phyloP scores from a whole-genome alignment of 75 land plant genomes.

The Selaginella tamariscina region DNA sequence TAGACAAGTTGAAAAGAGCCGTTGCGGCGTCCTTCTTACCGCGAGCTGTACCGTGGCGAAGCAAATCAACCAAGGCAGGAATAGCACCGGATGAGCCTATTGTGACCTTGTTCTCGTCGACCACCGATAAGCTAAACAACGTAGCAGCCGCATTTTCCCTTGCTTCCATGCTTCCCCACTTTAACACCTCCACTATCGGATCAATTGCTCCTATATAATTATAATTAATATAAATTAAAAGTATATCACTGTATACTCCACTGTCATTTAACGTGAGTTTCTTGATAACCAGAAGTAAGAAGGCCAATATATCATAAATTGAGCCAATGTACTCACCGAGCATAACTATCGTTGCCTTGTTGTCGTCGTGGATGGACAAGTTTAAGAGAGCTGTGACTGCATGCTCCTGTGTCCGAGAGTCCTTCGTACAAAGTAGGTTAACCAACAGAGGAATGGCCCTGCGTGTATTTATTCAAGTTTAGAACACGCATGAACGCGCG shows the following conservation, averaged over 20 bases:
- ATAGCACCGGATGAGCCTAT: conserved; percentile 4
- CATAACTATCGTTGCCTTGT: neutral
- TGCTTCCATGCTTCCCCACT: conserved; percentile 10
- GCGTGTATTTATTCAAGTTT: too few species aligned
- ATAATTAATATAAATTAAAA: too few species aligned
- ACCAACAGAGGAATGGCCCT: conserved; percentile 83
- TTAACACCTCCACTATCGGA: conserved; percentile 11
- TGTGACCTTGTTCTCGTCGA: conserved; percentile 4
- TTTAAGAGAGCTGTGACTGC: conserved; percentile 14
- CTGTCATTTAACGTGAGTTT: too few species aligned
- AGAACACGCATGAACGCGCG: too few species aligned
- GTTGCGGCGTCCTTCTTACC: conserved; percentile 12
- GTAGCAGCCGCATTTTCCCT: conserved; percentile 13
- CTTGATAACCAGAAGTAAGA: too few species aligned
- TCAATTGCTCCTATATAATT: conserved; percentile 13
- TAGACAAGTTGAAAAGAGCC: conserved; percentile 2
- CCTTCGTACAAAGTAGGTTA: conserved; percentile 39
- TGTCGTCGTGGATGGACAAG: conserved; percentile 6
- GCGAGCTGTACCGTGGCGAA: neutral
- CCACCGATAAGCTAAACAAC: conserved; percentile 5
- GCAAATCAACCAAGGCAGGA: conserved; percentile 9
- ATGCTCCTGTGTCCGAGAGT: conserved; percentile 2
- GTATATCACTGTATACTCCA: too few species aligned
- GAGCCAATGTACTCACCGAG: too few species aligned
- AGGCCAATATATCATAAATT: too few species aligned